Evolutionary conservation across 2,329 filamentous ascomycete genomes (phyloP).

Genomic region (Sporothrix pallida): DNA sequence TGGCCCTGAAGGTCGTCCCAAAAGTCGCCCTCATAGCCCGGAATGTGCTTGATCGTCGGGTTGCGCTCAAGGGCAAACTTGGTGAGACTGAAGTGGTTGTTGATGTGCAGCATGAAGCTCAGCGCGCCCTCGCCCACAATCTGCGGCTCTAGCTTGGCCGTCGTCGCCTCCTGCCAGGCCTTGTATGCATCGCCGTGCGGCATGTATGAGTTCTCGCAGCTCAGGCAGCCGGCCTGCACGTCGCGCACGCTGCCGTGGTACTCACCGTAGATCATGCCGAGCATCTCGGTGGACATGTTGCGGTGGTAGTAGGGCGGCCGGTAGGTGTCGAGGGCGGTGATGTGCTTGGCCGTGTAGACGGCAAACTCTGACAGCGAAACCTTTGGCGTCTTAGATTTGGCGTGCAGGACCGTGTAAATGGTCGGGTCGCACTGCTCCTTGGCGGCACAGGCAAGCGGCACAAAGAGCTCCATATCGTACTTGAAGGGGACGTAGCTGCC

Average conservation of each 20-base stretch:
- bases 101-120: conserved; percentile 38
- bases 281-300: conserved; percentile 62
- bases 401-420: conserved; percentile 69
- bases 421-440: conserved; percentile 69
- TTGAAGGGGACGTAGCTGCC: conserved; percentile 68
- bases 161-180: conserved; percentile 42
- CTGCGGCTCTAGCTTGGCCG: conserved; percentile 30
- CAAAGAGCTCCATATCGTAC: conserved; percentile 61
- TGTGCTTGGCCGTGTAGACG: conserved; percentile 70
- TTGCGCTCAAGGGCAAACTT: conserved; percentile 30
- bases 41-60: conserved; percentile 27
- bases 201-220: conserved; percentile 46
- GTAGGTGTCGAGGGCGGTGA: conserved; percentile 66
- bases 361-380: conserved; percentile 63
- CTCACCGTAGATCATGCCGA: conserved; percentile 56
- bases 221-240: conserved; percentile 43
- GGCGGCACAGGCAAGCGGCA: conserved; percentile 54
- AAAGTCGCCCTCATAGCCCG: conserved; percentile 19
- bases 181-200: conserved; percentile 47
- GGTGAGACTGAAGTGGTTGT: conserved; percentile 32
- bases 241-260: conserved; percentile 42
- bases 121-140: conserved; percentile 29
- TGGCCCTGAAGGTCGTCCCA: conserved; percentile 32
- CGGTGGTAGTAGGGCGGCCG: conserved; percentile 70
- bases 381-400: conserved; percentile 48